A percentile compares a stretch with the other conserved stretches of the same genome.
phyloP scores from a whole-genome alignment of 164 flowering plant species.

The Magnolia changhungtana region DNA sequence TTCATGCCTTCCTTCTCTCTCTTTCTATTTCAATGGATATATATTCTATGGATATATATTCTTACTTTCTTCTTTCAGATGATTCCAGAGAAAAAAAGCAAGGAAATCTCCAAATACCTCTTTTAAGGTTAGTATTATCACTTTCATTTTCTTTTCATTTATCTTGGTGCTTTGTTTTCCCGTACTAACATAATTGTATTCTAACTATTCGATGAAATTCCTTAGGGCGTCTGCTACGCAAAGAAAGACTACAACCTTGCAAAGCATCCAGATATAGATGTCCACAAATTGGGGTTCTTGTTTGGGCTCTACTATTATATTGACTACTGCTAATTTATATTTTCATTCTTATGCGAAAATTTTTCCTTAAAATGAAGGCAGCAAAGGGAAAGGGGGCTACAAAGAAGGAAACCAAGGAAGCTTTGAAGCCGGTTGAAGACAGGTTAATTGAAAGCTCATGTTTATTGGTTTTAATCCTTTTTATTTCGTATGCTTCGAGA shows the following conservation, averaged over 20 bases:
- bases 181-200: no score
- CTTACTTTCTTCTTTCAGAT: no score
- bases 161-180: no score
- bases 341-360: background rate
- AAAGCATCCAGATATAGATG: constrained; percentile 62
- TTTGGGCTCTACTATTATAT: background rate
- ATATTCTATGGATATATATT: no score
- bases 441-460: constrained; percentile 26
- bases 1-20: constrained; percentile 31
- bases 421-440: constrained; percentile 74
- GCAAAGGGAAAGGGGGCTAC: constrained; percentile 54
- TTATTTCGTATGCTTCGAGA: background rate
- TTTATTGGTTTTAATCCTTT: background rate
- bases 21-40: background rate
- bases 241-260: constrained; percentile 61
- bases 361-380: constrained; percentile 31
- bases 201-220: no score
- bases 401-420: constrained; percentile 52
- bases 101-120: no score
- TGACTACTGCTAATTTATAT: background rate
- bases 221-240: constrained; percentile 54
- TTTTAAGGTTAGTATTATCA: no score
- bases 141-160: no score
- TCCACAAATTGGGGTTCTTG: constrained; percentile 15
- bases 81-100: no score